Percentiles rank a stretch among this genome's conserved stretches.
phyloP scores from a whole-genome alignment of 495 filamentous ascomycete species.

The Penicillium ucsense region DNA sequence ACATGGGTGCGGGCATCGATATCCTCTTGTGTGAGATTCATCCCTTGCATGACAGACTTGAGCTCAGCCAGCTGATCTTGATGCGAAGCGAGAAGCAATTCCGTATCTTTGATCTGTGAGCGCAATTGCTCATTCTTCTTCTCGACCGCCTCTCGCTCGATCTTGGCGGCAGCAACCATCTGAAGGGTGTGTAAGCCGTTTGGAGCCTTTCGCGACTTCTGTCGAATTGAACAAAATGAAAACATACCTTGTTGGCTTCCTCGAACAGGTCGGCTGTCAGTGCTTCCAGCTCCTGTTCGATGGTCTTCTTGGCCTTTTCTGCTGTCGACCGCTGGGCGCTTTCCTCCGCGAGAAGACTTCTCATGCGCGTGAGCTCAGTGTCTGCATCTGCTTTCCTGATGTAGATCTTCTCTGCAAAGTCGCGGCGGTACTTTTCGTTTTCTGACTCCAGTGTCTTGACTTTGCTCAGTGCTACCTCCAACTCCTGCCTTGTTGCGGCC shows the following conservation, averaged over 20 bases:
- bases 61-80: conserved; percentile 90
- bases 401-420: conserved; percentile 61
- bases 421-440: conserved; percentile 58
- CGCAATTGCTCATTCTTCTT: conserved; percentile 72
- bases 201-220: no score
- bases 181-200: conserved; percentile 15
- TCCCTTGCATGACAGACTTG: conserved; percentile 82
- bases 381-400: conserved; percentile 60
- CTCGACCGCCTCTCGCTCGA: conserved; percentile 64
- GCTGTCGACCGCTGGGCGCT: conserved; percentile 43
- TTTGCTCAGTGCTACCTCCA: conserved; percentile 63
- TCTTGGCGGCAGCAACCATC: conserved; percentile 80
- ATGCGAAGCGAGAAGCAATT: conserved; percentile 75
- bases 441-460: conserved; percentile 59
- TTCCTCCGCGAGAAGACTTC: conserved; percentile 56
- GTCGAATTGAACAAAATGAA: not conserved
- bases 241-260: conserved; percentile 73
- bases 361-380: conserved; percentile 59
- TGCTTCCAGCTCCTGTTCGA: conserved; percentile 77
- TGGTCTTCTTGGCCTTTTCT: conserved; percentile 64
- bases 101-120: conserved; percentile 71
- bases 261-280: conserved; percentile 86
- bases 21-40: conserved; percentile 66
- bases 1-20: conserved; percentile 43
- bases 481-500: conserved; percentile 68